A percentile compares a stretch with the other conserved stretches of the same genome.
Evolutionary conservation across 176 grass and related monocot species (phyloP).

Genomic region (Coix lacrymajobi): DNA sequence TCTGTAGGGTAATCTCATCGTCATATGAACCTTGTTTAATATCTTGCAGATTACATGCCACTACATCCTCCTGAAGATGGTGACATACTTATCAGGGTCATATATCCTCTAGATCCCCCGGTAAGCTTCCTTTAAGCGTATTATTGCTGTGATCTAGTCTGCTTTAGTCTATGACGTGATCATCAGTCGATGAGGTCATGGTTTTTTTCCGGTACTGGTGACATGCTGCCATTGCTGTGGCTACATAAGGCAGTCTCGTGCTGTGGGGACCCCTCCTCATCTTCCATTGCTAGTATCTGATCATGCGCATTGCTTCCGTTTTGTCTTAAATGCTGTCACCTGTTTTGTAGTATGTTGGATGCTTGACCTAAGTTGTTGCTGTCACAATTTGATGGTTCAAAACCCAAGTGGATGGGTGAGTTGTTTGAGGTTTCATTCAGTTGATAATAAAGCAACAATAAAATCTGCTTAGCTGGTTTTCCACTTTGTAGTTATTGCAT

Average conservation of each 20-base stretch:
- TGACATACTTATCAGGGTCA: conserved; percentile 73
- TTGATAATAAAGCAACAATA: neutral
- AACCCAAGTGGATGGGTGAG: neutral
- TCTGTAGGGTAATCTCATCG: neutral
- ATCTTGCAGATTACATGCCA: conserved; percentile 70
- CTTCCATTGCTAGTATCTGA: neutral
- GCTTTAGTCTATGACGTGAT: neutral
- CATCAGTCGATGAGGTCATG: neutral
- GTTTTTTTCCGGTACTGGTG: neutral
- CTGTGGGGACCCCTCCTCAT: neutral
- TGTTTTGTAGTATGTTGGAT: neutral
- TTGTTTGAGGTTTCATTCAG: neutral
- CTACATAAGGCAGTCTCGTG: neutral
- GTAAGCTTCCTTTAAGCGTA: conserved; percentile 36
- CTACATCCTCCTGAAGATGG: conserved; percentile 74
- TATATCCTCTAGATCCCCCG: conserved; percentile 77
- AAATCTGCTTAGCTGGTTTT: neutral
- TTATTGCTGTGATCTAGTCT: neutral
- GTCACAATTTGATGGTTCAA: neutral
- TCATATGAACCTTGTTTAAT: neutral
- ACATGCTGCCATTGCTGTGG: neutral
- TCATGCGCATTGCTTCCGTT: neutral
- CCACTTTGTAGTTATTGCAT: neutral
- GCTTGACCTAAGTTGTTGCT: neutral
- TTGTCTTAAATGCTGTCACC: neutral